phyloP scores from a whole-genome alignment of 2,329 filamentous ascomycete species.

The Colletotrichum zoysiae region DNA sequence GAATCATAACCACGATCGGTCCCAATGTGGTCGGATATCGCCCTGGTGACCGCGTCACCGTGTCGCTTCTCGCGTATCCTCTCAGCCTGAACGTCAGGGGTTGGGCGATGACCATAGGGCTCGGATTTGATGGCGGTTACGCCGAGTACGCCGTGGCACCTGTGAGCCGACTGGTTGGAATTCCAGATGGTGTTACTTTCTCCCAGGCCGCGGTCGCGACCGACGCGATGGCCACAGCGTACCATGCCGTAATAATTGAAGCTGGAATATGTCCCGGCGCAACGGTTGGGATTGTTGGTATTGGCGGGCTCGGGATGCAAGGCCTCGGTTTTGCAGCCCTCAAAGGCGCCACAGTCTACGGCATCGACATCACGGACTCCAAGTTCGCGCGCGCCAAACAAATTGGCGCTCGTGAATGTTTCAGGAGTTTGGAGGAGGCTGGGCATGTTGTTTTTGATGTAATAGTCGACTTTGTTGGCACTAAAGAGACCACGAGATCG shows the following conservation, averaged over 20 bases:
- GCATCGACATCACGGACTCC: conserved; percentile 11
- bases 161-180: background rate
- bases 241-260: conserved; percentile 53
- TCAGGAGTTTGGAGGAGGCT: background rate
- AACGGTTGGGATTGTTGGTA: conserved; percentile 55
- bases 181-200: conserved; percentile 41
- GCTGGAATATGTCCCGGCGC: conserved; percentile 50
- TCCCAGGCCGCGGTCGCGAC: conserved; percentile 54
- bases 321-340: conserved; percentile 10
- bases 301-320: conserved; percentile 52
- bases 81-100: background rate
- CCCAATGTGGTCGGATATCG: background rate
- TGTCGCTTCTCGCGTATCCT: conserved; percentile 9
- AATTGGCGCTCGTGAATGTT: conserved; percentile 11
- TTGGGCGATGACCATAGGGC: conserved; percentile 6
- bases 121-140: conserved; percentile 26
- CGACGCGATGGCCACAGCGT: conserved; percentile 56
- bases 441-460: conserved; percentile 5
- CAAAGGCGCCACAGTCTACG: conserved; percentile 31
- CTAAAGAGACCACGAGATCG: background rate
- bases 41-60: conserved; percentile 13
- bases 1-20: conserved; percentile 10
- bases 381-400: conserved; percentile 20
- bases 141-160: conserved; percentile 12
- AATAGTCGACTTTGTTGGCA: conserved; percentile 20